phyloP scores from a whole-genome alignment of 116 monocot species.

The Iris pallida region DNA sequence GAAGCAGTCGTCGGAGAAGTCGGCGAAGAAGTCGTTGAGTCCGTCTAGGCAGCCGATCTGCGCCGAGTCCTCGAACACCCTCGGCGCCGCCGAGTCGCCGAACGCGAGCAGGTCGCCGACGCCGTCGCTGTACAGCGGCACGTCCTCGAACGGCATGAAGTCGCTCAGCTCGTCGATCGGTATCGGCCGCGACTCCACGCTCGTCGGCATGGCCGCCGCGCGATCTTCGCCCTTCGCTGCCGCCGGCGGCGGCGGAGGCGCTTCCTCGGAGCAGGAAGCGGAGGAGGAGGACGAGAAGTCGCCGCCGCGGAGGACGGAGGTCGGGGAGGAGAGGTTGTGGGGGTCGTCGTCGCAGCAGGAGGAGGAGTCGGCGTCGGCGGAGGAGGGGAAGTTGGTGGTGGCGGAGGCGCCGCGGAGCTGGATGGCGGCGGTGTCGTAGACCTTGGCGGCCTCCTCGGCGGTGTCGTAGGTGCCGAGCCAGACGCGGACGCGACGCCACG shows the following conservation, averaged over 20 bases:
- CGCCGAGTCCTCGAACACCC: constrained; percentile 3
- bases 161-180: neutral
- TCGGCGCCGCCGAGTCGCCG: constrained; percentile 1
- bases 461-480: constrained; percentile 37
- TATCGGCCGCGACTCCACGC: neutral
- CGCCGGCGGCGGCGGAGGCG: neutral
- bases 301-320: constrained; percentile 56
- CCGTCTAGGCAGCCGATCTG: neutral
- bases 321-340: constrained; percentile 38
- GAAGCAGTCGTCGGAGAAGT: constrained; percentile 34
- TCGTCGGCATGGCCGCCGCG: neutral
- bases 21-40: neutral
- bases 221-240: neutral
- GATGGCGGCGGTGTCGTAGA: constrained; percentile 31
- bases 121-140: constrained; percentile 14
- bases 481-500: constrained; percentile 17
- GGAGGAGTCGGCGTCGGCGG: neutral
- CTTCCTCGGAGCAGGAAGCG: neutral
- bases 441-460: constrained; percentile 29
- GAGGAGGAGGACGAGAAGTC: neutral
- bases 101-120: neutral
- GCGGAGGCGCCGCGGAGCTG: constrained; percentile 20
- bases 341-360: constrained; percentile 39
- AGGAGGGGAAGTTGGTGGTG: constrained; percentile 26
- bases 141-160: constrained; percentile 11